Evolutionary conservation across 129 eudicot genomes (phyloP), one percentile per base, ranked within the genome.

Genomic region (Flaveria ramosissima): DNA sequence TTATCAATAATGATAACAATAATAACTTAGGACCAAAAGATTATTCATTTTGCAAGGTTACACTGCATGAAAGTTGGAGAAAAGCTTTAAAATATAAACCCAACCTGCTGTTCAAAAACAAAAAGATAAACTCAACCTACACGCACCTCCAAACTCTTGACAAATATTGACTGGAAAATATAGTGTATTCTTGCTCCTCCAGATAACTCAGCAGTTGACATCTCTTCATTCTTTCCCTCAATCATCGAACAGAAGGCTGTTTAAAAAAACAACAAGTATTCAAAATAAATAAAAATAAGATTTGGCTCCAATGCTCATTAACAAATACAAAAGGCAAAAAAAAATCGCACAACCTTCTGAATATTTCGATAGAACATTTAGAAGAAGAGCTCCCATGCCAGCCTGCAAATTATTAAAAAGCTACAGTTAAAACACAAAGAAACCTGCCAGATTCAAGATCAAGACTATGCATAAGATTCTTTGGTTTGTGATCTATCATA

Each of bases 101-200:
- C 30, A 63, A 52, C 47, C 52, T 23, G 42, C 68, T 26, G 30
- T 26, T 26, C 3, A 26, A 26, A 1, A 26, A 26, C 30, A 1
- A 26, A 23, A 14, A 70, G 30, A 69, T 69, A 68, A 19, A 65
- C 63, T 67, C 32, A 63, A 52, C 48, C 53, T 23, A 48, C 63
- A 66, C 89, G 70, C 68, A 94, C 99, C 99, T 95, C 99, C 86
- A 95, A 86, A 82, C 96, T 89, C 87, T 89, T 92, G 4, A 95
- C 99, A 82, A 89, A 95, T 41, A 95, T 95, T 12, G 89, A 88
- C 80, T 95, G 99, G 81, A 91, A 95, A 65, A 95, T 95, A 75
- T 89, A 92, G 69, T 91, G 97, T 53, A 95, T 86, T 74, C 99
- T 87, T 72, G 99, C 99, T 78, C 97, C 99, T 71, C 99, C 97